phyloP scores from a whole-genome alignment of 306 rosid genomes.

The Ammopiptanthus mongolicus region DNA sequence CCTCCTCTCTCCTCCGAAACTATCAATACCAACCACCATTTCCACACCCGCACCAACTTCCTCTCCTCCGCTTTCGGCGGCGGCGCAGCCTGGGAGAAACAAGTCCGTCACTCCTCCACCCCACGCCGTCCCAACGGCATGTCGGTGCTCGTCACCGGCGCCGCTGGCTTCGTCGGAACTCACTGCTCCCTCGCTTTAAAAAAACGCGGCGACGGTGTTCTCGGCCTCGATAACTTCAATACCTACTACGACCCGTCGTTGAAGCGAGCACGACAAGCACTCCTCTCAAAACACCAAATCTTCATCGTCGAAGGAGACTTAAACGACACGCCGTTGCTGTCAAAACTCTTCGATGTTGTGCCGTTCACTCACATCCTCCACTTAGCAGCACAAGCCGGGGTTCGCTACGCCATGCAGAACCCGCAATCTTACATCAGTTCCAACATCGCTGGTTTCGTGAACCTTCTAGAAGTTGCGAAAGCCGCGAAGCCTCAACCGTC shows the following conservation, averaged over 20 bases:
- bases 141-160: constrained; percentile 79
- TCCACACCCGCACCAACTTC: constrained; percentile 43
- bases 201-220: constrained; percentile 86
- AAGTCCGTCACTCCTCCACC: constrained; percentile 68
- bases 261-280: constrained; percentile 59
- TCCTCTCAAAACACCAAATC: constrained; percentile 47
- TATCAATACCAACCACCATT: not conserved
- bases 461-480: constrained; percentile 69
- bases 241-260: constrained; percentile 78
- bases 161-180: constrained; percentile 72
- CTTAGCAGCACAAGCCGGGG: constrained; percentile 90
- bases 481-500: constrained; percentile 74
- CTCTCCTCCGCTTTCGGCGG: constrained; percentile 69
- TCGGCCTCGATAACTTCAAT: constrained; percentile 87
- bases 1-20: constrained; percentile 40
- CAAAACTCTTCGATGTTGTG: constrained; percentile 79
- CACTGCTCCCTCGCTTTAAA: constrained; percentile 80
- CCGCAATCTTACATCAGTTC: constrained; percentile 75
- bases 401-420: constrained; percentile 91
- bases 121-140: constrained; percentile 70
- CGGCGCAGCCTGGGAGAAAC: constrained; percentile 81
- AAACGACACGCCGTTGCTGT: constrained; percentile 62
- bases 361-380: constrained; percentile 85
- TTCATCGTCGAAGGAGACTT: constrained; percentile 73
- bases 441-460: constrained; percentile 88